Evolutionary conservation across 495 filamentous ascomycete species (phyloP), one percentile per base, ranked within the genome.

Genomic region (Hypoxylon subgilvum): DNA sequence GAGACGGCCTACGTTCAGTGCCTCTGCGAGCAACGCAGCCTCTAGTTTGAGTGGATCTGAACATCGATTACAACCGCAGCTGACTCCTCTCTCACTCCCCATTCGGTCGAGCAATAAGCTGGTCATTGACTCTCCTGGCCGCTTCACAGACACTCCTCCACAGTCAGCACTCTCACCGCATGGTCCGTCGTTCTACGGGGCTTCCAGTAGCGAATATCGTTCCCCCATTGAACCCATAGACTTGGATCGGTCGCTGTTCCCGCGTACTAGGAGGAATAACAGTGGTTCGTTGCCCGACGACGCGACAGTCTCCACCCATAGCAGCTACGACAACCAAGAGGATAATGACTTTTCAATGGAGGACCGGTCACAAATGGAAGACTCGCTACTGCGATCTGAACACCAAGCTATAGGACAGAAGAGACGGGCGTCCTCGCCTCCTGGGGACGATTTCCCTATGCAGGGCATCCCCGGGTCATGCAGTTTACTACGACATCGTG

Each of bases 361-460:
- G 54, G 87, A 91, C 38, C 80, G 78, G 3, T 70, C 77, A 45
- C 77, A 84, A 56, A 76, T 90, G 48, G 84, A 87, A 35, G 69
- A 75, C 47, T 74, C 70, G 52, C 73, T 76, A 47, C 70, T 69
- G 32, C 69, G 70, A 41, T 70, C 63, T 34, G 82, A 71, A 23
- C 59, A 57, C 40, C 67, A 58, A 16, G 57, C 65, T 18, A 57
- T 58, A 44, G 79, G 90, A 57, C 74, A 88, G 69, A 96, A 96
- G 69, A 82, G 91, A 53, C 79, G 89, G 47, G 91, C 91, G 18
- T 91, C 89, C 2, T 92, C 90, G 18, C 89, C 90, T 18, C 88
- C 86, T 7, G 75, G 78, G n/a, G 88, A 90, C 22, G 89, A 91
- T 61, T 72, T 82, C 23, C 78, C 80, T 3, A 67, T 88, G 50